A percentile compares a stretch with the other conserved stretches of the same genome.
Evolutionary conservation across 2,329 filamentous ascomycete genomes (phyloP).

Genomic region (Geosmithia putterillii): DNA sequence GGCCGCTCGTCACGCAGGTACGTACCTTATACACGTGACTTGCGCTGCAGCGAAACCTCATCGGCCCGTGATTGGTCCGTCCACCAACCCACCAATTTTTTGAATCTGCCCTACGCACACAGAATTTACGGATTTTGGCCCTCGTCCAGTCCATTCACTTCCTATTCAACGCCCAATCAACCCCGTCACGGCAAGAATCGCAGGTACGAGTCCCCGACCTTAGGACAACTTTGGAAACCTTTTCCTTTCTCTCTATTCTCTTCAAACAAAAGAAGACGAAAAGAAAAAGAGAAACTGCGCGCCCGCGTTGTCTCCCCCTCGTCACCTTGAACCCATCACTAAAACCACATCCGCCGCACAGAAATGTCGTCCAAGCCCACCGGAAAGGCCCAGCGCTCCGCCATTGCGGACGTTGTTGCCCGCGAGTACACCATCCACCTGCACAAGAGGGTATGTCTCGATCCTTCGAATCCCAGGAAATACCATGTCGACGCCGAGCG

Average conservation of each 20-base stretch:
- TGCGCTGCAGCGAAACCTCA: background rate
- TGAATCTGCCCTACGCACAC: constrained; percentile 6
- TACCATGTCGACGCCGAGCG: background rate
- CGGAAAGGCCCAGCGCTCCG: constrained; percentile 56
- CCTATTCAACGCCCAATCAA: constrained; percentile 19
- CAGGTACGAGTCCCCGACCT: constrained; percentile 22
- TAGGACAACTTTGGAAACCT: background rate
- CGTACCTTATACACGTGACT: constrained; percentile 2
- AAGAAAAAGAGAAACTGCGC: constrained; percentile 5
- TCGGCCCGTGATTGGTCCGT: constrained; percentile 2
- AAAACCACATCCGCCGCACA: constrained; percentile 6
- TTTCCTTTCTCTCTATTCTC: constrained; percentile 1
- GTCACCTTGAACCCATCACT: background rate
- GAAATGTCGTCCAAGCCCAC: constrained; percentile 31
- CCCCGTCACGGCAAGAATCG: constrained; percentile 24
- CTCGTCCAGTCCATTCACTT: constrained; percentile 12
- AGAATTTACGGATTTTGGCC: constrained; percentile 6
- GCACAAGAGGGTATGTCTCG: constrained; percentile 67
- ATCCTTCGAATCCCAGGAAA: background rate
- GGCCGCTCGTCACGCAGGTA: background rate
- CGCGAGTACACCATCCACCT: constrained; percentile 99
- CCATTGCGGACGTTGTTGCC: constrained; percentile 97
- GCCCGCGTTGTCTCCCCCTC: background rate
- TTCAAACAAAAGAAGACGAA: constrained; percentile 2
- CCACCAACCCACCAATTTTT: constrained; percentile 2